These are phyloP conservation scores for Psidium guajava DNA, from an alignment of 345 rosid genomes.

Conservation along the genomic window DNA sequence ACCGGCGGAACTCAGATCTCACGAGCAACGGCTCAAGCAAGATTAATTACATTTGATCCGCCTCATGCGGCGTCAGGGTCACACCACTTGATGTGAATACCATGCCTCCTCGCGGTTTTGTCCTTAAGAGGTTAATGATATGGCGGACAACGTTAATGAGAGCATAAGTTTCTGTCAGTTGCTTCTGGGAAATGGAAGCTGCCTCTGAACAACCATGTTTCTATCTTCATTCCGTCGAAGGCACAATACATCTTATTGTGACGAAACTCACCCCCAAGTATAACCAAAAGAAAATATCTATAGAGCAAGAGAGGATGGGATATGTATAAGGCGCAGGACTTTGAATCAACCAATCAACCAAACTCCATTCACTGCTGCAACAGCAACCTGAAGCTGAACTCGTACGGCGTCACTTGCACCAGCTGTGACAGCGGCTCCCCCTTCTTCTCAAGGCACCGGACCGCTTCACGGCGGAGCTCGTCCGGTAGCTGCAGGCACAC, in stretches of 20 bases:
- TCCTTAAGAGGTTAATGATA: conserved; percentile 20
- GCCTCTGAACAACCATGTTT: not conserved
- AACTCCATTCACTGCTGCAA: conserved; percentile 19
- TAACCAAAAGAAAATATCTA: not conserved
- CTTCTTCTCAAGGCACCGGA: conserved; percentile 42
- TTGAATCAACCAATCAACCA: not conserved
- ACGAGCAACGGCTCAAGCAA: not conserved
- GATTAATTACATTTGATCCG: not conserved
- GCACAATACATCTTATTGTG: not conserved
- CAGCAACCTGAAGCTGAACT: conserved; percentile 71
- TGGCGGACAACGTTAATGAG: conserved; percentile 9
- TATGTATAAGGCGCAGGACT: not conserved
- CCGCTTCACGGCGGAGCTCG: conserved; percentile 48
- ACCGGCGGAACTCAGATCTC: not conserved
- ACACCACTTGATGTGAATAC: not conserved
- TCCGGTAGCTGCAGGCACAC: conserved; percentile 68
- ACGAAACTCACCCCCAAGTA: not conserved
- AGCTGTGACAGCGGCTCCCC: conserved; percentile 31
- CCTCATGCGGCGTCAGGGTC: not conserved
- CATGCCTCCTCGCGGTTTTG: too few relatives aligned
- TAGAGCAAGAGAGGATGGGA: not conserved
- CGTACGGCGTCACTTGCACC: conserved; percentile 72
- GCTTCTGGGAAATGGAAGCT: conserved; percentile 23
- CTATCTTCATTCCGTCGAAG: not conserved
- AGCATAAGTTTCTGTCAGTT: conserved; percentile 47